Conservation (phyloP, 2,329 filamentous ascomycete species). For the Cadophora gregata region DNA sequence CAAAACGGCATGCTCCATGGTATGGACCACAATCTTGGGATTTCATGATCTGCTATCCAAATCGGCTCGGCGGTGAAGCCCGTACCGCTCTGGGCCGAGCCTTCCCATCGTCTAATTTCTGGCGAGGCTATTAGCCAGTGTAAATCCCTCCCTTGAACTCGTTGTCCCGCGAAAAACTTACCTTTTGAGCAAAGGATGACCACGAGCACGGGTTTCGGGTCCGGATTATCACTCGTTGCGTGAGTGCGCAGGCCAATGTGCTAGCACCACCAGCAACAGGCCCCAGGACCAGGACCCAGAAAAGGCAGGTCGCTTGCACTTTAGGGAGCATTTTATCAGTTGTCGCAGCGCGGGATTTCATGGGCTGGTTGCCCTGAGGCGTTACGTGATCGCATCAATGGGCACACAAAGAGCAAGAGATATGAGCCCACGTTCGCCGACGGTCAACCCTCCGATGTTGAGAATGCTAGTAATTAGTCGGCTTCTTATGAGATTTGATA, state of each 20-base stretch:
- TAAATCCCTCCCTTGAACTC: constrained; percentile 4
- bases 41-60: constrained; percentile 7
- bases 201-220: constrained; percentile 5
- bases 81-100: constrained; percentile 15
- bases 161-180: constrained; percentile 4
- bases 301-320: constrained; percentile 22
- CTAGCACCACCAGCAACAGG: background rate
- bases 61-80: constrained; percentile 22
- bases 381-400: constrained; percentile 32
- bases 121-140: constrained; percentile 18
- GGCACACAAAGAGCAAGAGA: background rate
- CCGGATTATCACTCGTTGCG: constrained; percentile 17
- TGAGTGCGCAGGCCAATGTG: constrained; percentile 11
- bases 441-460: constrained; percentile 9
- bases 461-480: constrained; percentile 9
- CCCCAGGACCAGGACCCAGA: constrained; percentile 4
- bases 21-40: constrained; percentile 21
- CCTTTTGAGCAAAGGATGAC: background rate
- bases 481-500: constrained; percentile 20
- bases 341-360: constrained; percentile 30
- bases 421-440: background rate
- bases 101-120: constrained; percentile 4
- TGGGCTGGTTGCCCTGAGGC: constrained; percentile 26
- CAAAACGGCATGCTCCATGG: constrained; percentile 27
- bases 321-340: constrained; percentile 2